These are phyloP conservation scores for Anisodus tanguticus DNA, from an alignment of 257 asterid species.

Conservation along the genomic window DNA sequence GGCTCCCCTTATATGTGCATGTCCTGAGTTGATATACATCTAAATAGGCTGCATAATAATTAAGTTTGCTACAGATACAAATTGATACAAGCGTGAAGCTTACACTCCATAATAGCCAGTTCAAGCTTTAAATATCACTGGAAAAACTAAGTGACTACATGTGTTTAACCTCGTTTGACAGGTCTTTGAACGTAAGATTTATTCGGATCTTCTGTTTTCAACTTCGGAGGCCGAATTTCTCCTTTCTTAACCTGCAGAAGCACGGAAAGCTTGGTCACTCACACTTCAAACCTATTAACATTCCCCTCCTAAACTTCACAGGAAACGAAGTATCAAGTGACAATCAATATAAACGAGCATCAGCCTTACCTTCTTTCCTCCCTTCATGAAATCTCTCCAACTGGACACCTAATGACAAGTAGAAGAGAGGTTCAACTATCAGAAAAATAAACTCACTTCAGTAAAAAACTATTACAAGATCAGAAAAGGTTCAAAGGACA, in stretches of 20 bases:
- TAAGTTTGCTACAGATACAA: neutral
- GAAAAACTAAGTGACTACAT: neutral
- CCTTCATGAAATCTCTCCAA: constrained; percentile 99
- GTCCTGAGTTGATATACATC: neutral
- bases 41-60: neutral
- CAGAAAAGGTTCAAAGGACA: neutral
- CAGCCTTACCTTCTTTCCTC: constrained; percentile 84
- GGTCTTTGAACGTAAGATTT: constrained; percentile 97
- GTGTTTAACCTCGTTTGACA: constrained; percentile 63
- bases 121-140: neutral
- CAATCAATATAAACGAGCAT: neutral
- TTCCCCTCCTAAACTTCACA: neutral
- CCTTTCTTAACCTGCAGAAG: constrained; percentile 79
- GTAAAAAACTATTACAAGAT: neutral
- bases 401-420: constrained; percentile 72
- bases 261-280: neutral
- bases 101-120: neutral
- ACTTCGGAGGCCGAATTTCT: constrained; percentile 95
- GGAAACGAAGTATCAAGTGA: neutral
- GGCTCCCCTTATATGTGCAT: neutral
- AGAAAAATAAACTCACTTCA: neutral
- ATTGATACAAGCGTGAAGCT: neutral
- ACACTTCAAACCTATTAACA: neutral
- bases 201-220: constrained; percentile 98
- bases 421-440: neutral